A percentile compares a stretch with the other conserved stretches of the same genome.
Evolutionary conservation across 202 grass and related monocot genomes (phyloP).

Genomic region (Eragrostis tef): DNA sequence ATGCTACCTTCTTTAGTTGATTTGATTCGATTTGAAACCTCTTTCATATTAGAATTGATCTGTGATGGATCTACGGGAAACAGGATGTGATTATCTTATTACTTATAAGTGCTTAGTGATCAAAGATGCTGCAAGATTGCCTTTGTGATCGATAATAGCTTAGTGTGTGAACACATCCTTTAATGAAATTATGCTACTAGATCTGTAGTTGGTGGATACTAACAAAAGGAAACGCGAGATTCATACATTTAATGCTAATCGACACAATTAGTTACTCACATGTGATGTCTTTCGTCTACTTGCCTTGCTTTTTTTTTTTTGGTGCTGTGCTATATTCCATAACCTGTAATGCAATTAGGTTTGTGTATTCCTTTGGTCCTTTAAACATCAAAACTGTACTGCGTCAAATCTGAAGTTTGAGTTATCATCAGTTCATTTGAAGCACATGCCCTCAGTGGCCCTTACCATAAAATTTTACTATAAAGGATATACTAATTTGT

Average conservation of each 20-base stretch:
- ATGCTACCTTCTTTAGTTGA: neutral
- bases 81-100: neutral
- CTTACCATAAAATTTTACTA: neutral
- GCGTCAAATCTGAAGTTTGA: conserved; percentile 1
- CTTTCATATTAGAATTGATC: neutral
- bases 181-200: no score
- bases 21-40: neutral
- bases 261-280: neutral
- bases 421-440: conserved; percentile 18
- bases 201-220: neutral
- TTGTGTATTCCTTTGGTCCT: neutral
- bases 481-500: neutral
- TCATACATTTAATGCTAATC: neutral
- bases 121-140: neutral
- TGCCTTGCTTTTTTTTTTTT: neutral
- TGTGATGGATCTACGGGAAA: neutral
- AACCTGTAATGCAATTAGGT: conserved; percentile 1
- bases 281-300: neutral
- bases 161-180: conserved; percentile 11
- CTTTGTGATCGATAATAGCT: neutral
- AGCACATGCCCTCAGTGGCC: neutral
- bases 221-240: conserved; percentile 8
- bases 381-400: conserved; percentile 24
- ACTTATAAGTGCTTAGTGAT: neutral
- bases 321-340: conserved; percentile 11